phyloP scores from a whole-genome alignment of 1,139 yeast genomes.

The Saccharomyces hybrid region DNA sequence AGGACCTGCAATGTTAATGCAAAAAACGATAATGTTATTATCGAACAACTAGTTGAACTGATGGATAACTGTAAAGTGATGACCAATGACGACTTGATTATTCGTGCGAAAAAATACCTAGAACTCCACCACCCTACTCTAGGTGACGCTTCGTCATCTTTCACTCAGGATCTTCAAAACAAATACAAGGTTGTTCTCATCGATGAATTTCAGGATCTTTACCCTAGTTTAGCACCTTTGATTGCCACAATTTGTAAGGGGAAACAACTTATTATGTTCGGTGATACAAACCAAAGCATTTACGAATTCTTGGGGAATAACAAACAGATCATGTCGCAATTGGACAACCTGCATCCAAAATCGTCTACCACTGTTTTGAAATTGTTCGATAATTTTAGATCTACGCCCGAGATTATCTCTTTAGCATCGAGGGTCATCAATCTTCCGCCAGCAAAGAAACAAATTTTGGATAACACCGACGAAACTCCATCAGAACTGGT shows the following conservation, averaged over 20 bases:
- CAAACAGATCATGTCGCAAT: constrained; percentile 26
- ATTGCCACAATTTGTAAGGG: constrained; percentile 34
- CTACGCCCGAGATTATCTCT: constrained; percentile 47
- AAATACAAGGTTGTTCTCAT: constrained; percentile 42
- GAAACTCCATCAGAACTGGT: constrained; percentile 12
- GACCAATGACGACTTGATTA: constrained; percentile 38
- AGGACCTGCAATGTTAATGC: neutral
- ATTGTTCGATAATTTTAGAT: constrained; percentile 48
- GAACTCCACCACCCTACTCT: neutral
- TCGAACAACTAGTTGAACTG: constrained; percentile 26
- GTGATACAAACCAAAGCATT: constrained; percentile 68
- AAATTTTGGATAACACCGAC: neutral
- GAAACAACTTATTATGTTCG: constrained; percentile 58
- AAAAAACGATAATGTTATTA: constrained; percentile 2
- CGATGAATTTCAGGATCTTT: constrained; percentile 74
- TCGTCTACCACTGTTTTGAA: constrained; percentile 28
- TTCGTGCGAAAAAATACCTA: constrained; percentile 28
- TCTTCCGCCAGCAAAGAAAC: neutral
- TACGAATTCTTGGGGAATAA: constrained; percentile 57
- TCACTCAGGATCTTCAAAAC: constrained; percentile 12
- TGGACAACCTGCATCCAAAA: constrained; percentile 17
- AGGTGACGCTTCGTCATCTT: constrained; percentile 6
- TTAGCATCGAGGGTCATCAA: constrained; percentile 32
- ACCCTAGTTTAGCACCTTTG: constrained; percentile 43
- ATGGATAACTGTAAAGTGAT: constrained; percentile 34